Evolutionary conservation across 305 asterid genomes (phyloP).

Genomic region (Caryopteris hybrid): DNA sequence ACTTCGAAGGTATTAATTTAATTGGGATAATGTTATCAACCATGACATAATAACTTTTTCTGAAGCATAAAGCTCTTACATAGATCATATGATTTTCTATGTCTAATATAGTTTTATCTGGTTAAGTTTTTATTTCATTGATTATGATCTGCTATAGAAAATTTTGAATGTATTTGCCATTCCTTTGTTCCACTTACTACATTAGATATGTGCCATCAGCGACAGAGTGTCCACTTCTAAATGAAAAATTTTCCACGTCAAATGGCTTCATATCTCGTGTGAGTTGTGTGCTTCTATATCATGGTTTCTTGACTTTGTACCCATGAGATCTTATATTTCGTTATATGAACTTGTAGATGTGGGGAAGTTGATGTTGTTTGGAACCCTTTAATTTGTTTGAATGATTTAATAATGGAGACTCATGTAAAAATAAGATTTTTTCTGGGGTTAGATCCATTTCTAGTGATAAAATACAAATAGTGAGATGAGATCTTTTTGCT

Average conservation of each 20-base stretch:
- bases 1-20: too few species aligned
- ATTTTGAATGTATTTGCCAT: constrained; percentile 10
- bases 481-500: not conserved
- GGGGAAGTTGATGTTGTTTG: constrained; percentile 96
- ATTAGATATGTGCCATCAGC: constrained; percentile 86
- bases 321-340: constrained; percentile 22
- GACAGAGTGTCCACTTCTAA: constrained; percentile 75
- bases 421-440: constrained; percentile 51
- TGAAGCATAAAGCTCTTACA: not conserved
- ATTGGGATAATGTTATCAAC: constrained; percentile 1
- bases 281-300: constrained; percentile 29
- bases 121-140: not conserved
- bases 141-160: constrained; percentile 11
- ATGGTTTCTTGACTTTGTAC: constrained; percentile 21
- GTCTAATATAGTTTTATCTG: not conserved
- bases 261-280: constrained; percentile 97
- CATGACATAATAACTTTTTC: not conserved
- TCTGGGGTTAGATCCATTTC: constrained; percentile 53
- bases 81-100: not conserved
- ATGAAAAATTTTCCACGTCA: constrained; percentile 65
- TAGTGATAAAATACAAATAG: not conserved
- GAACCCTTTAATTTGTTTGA: constrained; percentile 76
- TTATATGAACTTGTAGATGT: constrained; percentile 58
- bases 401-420: constrained; percentile 29
- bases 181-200: constrained; percentile 11